These are phyloP conservation scores for Huntiella abstrusa DNA, from an alignment of 2,329 filamentous ascomycete species.

Conservation along the genomic window DNA sequence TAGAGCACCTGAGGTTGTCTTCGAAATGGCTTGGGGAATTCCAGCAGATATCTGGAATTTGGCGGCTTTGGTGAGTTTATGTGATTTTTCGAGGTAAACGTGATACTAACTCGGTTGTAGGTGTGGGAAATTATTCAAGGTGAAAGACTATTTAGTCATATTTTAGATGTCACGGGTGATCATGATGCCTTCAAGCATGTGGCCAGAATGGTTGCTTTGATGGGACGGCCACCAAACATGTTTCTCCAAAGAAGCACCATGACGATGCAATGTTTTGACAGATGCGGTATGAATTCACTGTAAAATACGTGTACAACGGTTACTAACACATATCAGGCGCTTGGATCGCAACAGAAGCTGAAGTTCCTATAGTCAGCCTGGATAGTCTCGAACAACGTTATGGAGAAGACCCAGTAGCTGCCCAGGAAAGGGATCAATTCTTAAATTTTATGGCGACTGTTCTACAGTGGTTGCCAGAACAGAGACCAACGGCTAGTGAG, in stretches of 20 bases:
- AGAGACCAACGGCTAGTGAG: constrained; percentile 4
- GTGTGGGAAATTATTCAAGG: constrained; percentile 10
- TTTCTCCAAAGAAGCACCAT: constrained; percentile 3
- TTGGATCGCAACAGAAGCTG: constrained; percentile 9
- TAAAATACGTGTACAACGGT: background rate
- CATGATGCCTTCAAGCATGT: constrained; percentile 9
- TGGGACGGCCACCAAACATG: constrained; percentile 3
- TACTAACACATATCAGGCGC: background rate
- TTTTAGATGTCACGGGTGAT: constrained; percentile 2
- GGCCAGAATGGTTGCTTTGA: constrained; percentile 10
- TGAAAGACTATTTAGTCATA: constrained; percentile 4
- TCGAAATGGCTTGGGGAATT: constrained; percentile 9
- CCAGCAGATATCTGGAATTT: constrained; percentile 11
- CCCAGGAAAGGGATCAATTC: constrained; percentile 3
- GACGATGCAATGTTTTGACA: constrained; percentile 7
- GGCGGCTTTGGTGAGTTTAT: constrained; percentile 4
- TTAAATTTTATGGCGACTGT: constrained; percentile 6
- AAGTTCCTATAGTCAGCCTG: constrained; percentile 6
- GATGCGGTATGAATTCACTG: background rate
- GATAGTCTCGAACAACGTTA: constrained; percentile 8
- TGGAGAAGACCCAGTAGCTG: background rate
- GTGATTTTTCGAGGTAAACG: background rate
- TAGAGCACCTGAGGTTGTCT: constrained; percentile 8
- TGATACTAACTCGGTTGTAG: constrained; percentile 1
- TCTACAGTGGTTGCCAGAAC: constrained; percentile 10